Conservation (phyloP, 1,284 basidiomycete genomes). For the Apiotrichum gamsii region DNA sequence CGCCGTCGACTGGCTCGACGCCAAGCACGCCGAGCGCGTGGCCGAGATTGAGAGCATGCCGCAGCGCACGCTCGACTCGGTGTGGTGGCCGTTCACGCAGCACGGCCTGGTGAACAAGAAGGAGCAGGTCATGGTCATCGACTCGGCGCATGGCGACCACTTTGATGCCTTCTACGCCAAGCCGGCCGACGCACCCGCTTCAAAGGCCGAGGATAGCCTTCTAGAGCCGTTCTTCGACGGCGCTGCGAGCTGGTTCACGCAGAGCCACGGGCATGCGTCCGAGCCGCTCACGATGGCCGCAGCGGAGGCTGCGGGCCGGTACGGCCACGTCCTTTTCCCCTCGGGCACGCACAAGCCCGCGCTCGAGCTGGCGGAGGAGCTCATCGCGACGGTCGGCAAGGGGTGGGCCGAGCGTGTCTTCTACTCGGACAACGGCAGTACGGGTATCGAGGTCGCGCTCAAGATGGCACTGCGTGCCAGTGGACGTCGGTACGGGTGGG, state of each 20-base stretch:
- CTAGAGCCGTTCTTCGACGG: slow-evolving; percentile 75
- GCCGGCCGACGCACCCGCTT: background rate
- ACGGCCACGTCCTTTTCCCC: slow-evolving; percentile 96
- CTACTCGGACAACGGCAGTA: slow-evolving; percentile 90
- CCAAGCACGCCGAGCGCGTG: slow-evolving; percentile 59
- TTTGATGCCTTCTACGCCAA: slow-evolving; percentile 61
- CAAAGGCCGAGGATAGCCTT: slow-evolving; percentile 36
- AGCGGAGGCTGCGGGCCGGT: slow-evolving; percentile 81
- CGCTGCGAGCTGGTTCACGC: slow-evolving; percentile 98
- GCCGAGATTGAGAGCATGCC: slow-evolving; percentile 71
- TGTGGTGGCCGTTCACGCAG: slow-evolving; percentile 99
- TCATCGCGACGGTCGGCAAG: slow-evolving; percentile 51
- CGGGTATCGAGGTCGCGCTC: slow-evolving; percentile 90
- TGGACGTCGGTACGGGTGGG: slow-evolving; percentile 51
- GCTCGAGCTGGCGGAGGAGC: slow-evolving; percentile 49
- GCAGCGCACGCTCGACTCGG: slow-evolving; percentile 62
- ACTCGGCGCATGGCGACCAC: slow-evolving; percentile 82
- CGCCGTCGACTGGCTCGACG: slow-evolving; percentile 60
- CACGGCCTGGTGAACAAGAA: slow-evolving; percentile 64
- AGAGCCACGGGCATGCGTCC: slow-evolving; percentile 79
- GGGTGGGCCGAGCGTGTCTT: slow-evolving; percentile 90
- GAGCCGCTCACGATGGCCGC: slow-evolving; percentile 76
- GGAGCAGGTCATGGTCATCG: slow-evolving; percentile 78
- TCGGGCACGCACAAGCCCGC: slow-evolving; percentile 81
- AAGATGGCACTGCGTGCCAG: slow-evolving; percentile 91